A percentile compares a stretch with the other conserved stretches of the same genome.
These are phyloP conservation scores for Trichosporon sp. DNA, from an alignment of 1,284 basidiomycete species.

Conservation along the genomic window DNA sequence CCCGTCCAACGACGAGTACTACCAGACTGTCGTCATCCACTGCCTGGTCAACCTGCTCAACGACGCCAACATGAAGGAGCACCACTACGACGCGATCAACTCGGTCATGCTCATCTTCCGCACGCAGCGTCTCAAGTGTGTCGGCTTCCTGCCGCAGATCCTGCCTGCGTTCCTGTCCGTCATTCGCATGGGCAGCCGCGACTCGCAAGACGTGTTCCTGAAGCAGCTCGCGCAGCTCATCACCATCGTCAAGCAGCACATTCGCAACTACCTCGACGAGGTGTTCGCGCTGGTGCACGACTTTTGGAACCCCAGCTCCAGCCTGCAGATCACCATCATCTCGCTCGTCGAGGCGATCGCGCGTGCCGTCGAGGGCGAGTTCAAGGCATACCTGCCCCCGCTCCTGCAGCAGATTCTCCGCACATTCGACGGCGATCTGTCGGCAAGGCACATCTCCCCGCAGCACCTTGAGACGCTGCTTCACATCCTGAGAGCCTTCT, in stretches of 20 bases:
- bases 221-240: constrained; percentile 96
- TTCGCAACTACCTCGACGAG: constrained; percentile 84
- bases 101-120: constrained; percentile 99
- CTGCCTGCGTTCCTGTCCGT: constrained; percentile 94
- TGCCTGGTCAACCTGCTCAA: constrained; percentile 85
- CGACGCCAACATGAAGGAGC: constrained; percentile 79
- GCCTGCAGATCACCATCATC: constrained; percentile 89
- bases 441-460: constrained; percentile 60
- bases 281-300: constrained; percentile 82
- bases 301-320: constrained; percentile 79
- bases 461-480: constrained; percentile 91
- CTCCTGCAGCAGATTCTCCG: constrained; percentile 87
- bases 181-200: constrained; percentile 73
- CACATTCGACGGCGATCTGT: constrained; percentile 81
- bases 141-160: constrained; percentile 93
- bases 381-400: constrained; percentile 94
- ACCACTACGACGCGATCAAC: constrained; percentile 93
- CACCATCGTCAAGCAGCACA: constrained; percentile 96
- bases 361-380: constrained; percentile 93
- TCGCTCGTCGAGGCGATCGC: constrained; percentile 93
- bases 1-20: constrained; percentile 86
- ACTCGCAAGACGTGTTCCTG: constrained; percentile 90
- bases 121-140: constrained; percentile 95
- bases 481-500: constrained; percentile 72
- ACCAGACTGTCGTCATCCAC: constrained; percentile 93